phyloP scores from a whole-genome alignment of 768 basidiomycete genomes.

The Coprinellus micaceus region DNA sequence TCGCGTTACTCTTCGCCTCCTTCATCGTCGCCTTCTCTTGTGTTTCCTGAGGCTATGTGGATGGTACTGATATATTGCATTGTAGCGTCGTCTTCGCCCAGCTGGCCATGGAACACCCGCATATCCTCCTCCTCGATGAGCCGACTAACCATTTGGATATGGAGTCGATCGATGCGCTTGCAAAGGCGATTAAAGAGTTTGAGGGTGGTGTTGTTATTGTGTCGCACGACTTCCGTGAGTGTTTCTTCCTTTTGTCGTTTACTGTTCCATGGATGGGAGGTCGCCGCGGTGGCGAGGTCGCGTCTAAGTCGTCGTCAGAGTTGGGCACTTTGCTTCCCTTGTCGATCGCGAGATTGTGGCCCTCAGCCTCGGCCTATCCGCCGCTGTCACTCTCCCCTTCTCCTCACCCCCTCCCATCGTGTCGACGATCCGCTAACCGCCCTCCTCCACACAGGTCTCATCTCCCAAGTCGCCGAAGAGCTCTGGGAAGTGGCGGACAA shows the following conservation, averaged over 20 bases:
- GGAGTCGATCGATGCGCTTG: conserved; percentile 96
- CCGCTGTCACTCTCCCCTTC: neutral
- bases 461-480: conserved; percentile 96
- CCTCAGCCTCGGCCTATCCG: too few relatives aligned
- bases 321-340: neutral
- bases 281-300: neutral
- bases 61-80: too few relatives aligned
- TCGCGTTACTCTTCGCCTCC: too few relatives aligned
- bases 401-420: neutral
- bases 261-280: neutral
- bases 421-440: neutral
- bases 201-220: conserved; percentile 99
- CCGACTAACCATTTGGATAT: conserved; percentile 98
- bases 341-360: too few relatives aligned
- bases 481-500: conserved; percentile 98
- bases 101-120: conserved; percentile 95
- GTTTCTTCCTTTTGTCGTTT: too few relatives aligned
- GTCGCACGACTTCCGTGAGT: conserved; percentile 96
- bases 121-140: conserved; percentile 89
- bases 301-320: neutral
- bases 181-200: conserved; percentile 92
- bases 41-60: too few relatives aligned
- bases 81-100: conserved; percentile 98
- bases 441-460: conserved; percentile 59
- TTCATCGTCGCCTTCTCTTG: too few relatives aligned